Evolutionary conservation across 129 eudicot genomes (phyloP).

Genomic region (Apium graveolens): DNA sequence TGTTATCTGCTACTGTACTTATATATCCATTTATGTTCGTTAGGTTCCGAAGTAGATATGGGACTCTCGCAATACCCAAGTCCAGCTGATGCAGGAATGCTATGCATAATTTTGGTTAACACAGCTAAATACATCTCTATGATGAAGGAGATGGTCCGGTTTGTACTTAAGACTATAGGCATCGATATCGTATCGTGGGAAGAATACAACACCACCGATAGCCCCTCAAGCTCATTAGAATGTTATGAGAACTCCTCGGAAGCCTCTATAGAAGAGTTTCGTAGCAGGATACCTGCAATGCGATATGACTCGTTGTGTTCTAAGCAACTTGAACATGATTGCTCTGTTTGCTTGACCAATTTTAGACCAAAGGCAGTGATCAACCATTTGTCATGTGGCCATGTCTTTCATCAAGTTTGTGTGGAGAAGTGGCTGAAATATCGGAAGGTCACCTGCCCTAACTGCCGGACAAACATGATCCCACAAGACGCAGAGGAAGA

Average conservation of each 20-base stretch:
- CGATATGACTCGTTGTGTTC: constrained; percentile 42
- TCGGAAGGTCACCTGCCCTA: constrained; percentile 80
- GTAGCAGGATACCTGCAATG: constrained; percentile 52
- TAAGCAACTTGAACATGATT: constrained; percentile 39
- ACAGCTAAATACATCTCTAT: constrained; percentile 61
- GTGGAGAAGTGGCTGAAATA: constrained; percentile 72
- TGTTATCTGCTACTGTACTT: not conserved
- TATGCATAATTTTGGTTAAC: constrained; percentile 67
- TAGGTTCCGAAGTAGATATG: constrained; percentile 49
- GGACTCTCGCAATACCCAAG: constrained; percentile 66
- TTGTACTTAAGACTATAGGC: constrained; percentile 56
- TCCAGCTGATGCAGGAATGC: constrained; percentile 73
- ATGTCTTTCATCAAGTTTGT: constrained; percentile 62
- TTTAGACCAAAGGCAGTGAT: constrained; percentile 62
- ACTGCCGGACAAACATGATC: constrained; percentile 63
- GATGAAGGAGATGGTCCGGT: constrained; percentile 55
- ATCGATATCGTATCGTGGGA: constrained; percentile 61
- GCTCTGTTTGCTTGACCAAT: constrained; percentile 79
- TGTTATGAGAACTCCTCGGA: constrained; percentile 45
- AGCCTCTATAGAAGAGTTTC: constrained; percentile 61
- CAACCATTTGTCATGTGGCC: constrained; percentile 71
- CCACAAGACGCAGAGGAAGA: constrained; percentile 49
- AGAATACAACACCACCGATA: constrained; percentile 34
- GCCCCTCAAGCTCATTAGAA: constrained; percentile 26
- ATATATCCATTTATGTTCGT: not conserved